phyloP scores from a whole-genome alignment of 2,329 filamentous ascomycete species.

The Cytospora piceae region DNA sequence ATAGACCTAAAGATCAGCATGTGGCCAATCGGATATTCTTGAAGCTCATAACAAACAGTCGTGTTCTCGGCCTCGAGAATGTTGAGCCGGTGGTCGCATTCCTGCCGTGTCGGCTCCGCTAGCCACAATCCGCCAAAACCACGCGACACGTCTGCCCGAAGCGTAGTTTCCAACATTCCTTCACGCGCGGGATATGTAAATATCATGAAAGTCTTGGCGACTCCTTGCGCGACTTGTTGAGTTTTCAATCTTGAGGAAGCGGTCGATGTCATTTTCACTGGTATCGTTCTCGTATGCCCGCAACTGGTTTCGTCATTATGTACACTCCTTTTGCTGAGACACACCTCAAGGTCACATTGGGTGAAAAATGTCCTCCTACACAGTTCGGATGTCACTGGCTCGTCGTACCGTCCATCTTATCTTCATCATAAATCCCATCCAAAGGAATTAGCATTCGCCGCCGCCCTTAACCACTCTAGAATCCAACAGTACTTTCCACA shows the following conservation, averaged over 20 bases:
- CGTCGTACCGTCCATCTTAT: conserved; percentile 16
- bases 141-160: conserved; percentile 4
- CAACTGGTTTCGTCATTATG: conserved; percentile 28
- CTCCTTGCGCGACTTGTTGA: conserved; percentile 15
- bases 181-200: conserved; percentile 1
- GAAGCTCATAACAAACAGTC: conserved; percentile 15
- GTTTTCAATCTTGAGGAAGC: conserved; percentile 11
- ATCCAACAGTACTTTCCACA: conserved; percentile 11
- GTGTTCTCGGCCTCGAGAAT: conserved; percentile 21
- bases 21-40: conserved; percentile 18
- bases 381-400: conserved; percentile 16
- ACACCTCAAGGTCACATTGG: conserved; percentile 13
- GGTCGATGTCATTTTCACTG: conserved; percentile 22
- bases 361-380: conserved; percentile 13
- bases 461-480: conserved; percentile 12
- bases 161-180: conserved; percentile 11
- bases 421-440: conserved; percentile 25
- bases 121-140: background rate
- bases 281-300: conserved; percentile 27
- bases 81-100: conserved; percentile 10
- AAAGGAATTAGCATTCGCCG: conserved; percentile 21
- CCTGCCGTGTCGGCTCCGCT: conserved; percentile 3
- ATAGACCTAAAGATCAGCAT: background rate
- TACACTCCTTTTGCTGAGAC: conserved; percentile 26
- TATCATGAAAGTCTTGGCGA: background rate